These are phyloP conservation scores for Clausena lansium DNA, from an alignment of 345 rosid species.

Conservation along the genomic window DNA sequence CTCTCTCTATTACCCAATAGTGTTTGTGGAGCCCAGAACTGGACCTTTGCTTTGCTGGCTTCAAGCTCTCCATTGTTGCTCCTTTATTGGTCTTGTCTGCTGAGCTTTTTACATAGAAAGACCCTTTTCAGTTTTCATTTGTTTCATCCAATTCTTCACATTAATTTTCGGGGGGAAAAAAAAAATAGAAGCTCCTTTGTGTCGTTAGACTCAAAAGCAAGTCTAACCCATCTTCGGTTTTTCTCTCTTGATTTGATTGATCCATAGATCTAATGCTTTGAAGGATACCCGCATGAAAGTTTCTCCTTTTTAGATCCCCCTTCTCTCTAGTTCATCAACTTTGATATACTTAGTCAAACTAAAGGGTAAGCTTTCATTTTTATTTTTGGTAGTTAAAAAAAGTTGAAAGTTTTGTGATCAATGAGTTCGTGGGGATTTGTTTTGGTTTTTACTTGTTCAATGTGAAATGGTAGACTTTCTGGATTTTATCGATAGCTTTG, in stretches of 20 bases:
- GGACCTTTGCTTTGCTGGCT: conserved; percentile 85
- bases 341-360: conserved; percentile 17
- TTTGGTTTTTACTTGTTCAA: conserved; percentile 15
- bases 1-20: conserved; percentile 17
- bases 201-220: conserved; percentile 15
- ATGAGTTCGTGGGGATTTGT: conserved; percentile 14
- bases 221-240: conserved; percentile 1
- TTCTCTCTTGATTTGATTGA: conserved; percentile 29
- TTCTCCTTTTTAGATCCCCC: conserved; percentile 31
- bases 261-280: conserved; percentile 55
- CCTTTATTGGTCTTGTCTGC: conserved; percentile 72
- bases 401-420: conserved; percentile 19
- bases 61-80: conserved; percentile 63
- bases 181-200: background rate
- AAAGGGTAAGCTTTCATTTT: conserved; percentile 31
- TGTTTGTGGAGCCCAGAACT: conserved; percentile 68
- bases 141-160: conserved; percentile 16
- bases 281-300: conserved; percentile 29
- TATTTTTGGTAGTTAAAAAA: background rate
- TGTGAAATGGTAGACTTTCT: conserved; percentile 33
- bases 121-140: background rate
- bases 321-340: conserved; percentile 9
- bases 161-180: background rate
- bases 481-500: conserved; percentile 22
- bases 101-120: conserved; percentile 15